Evolutionary conservation across 495 filamentous ascomycete genomes (phyloP).

Genomic region (Haplographium delicatum): DNA sequence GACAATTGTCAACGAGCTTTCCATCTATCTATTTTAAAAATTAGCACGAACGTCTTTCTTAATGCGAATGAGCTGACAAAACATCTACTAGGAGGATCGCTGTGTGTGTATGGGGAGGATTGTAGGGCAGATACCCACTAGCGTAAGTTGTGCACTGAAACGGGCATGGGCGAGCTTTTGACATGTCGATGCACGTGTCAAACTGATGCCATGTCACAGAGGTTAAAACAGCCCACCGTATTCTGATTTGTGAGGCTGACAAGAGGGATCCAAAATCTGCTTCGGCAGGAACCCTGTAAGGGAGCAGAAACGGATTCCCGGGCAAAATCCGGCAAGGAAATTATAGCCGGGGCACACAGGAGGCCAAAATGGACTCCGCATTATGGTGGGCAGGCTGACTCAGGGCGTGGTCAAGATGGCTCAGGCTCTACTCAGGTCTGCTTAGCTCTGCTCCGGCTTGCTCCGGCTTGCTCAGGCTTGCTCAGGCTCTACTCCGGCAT

Average conservation of each 20-base stretch:
- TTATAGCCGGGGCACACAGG: too few species aligned
- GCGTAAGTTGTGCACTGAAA: conserved; percentile 3
- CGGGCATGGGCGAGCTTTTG: conserved; percentile 6
- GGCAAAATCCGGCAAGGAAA: too few species aligned
- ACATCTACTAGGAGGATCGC: conserved; percentile 4
- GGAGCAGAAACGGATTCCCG: too few species aligned
- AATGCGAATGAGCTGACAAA: conserved; percentile 7
- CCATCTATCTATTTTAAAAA: conserved; percentile 6
- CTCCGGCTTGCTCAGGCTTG: too few species aligned
- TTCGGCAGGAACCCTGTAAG: too few species aligned
- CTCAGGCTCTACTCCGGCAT: too few species aligned
- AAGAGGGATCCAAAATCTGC: too few species aligned
- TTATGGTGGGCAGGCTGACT: neutral
- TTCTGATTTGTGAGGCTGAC: too few species aligned
- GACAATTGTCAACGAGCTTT: conserved; percentile 5
- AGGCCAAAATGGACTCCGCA: too few species aligned
- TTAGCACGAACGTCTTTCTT: conserved; percentile 6
- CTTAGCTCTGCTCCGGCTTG: neutral
- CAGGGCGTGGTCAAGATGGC: neutral
- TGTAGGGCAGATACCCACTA: neutral
- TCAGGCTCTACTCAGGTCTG: neutral
- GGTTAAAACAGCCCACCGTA: too few species aligned
- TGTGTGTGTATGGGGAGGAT: neutral
- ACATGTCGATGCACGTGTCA: conserved; percentile 7
- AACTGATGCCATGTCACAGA: neutral